phyloP scores from a whole-genome alignment of 345 rosid genomes.

The Reutealis trisperma region DNA sequence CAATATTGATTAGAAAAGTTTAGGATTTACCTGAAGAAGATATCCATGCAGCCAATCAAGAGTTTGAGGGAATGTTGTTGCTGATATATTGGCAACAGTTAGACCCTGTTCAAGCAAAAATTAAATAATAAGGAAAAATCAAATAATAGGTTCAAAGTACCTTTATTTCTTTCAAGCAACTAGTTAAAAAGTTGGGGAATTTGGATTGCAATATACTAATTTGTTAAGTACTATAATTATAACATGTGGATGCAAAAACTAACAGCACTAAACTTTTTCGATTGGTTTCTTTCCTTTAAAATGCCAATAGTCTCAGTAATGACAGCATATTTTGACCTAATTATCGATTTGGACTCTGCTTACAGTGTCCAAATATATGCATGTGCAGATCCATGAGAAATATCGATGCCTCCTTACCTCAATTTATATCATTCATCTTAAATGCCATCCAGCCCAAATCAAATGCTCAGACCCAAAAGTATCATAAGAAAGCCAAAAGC shows the following conservation, averaged over 20 bases:
- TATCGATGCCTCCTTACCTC: neutral
- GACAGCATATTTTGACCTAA: neutral
- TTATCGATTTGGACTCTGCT: neutral
- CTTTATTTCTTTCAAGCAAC: neutral
- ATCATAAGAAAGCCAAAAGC: neutral
- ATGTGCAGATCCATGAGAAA: neutral
- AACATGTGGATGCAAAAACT: neutral
- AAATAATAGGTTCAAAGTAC: neutral
- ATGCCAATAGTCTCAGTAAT: neutral
- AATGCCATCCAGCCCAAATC: neutral
- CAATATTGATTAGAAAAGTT: conserved; percentile 5
- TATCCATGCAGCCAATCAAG: conserved; percentile 24
- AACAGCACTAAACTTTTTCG: neutral
- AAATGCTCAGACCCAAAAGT: conserved; percentile 7
- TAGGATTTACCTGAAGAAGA: conserved; percentile 74
- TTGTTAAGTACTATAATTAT: neutral
- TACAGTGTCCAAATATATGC: neutral
- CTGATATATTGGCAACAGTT: conserved; percentile 21
- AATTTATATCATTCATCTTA: neutral
- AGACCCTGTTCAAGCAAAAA: conserved; percentile 18
- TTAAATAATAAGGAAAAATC: neutral
- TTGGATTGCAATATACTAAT: neutral
- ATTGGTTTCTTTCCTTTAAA: neutral
- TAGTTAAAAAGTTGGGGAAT: neutral
- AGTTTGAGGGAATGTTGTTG: conserved; percentile 23